Percentiles rank a stretch among this genome's conserved stretches.
phyloP scores from a whole-genome alignment of 2,329 filamentous ascomycete species.

The Aspergillus intermedius region DNA sequence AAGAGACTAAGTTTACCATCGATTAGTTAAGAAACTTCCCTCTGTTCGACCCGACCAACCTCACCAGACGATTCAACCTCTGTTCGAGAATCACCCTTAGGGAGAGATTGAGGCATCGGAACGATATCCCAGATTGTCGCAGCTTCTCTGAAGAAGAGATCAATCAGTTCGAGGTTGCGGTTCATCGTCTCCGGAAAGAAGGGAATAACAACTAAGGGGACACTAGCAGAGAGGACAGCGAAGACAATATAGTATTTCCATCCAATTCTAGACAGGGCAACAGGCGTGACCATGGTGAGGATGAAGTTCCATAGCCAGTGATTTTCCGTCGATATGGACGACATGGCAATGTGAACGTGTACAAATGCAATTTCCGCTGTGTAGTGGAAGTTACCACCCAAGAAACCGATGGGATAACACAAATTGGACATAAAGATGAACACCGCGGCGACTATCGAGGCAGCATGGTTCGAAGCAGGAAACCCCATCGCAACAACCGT shows the following conservation, averaged over 20 bases:
- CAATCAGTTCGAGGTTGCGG: constrained; percentile 18
- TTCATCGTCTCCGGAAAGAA: constrained; percentile 22
- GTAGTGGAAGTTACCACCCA: background rate
- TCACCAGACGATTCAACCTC: constrained; percentile 2
- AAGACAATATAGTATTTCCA: constrained; percentile 7
- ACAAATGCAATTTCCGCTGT: background rate
- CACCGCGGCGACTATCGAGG: background rate
- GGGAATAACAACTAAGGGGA: constrained; percentile 13
- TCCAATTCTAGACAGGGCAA: constrained; percentile 2
- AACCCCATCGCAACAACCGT: constrained; percentile 7
- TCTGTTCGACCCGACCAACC: constrained; percentile 12
- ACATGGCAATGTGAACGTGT: background rate
- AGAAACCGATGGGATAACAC: background rate
- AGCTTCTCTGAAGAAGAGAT: constrained; percentile 19
- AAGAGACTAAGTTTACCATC: background rate
- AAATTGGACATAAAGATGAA: background rate
- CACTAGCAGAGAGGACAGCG: constrained; percentile 13
- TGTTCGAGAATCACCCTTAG: constrained; percentile 12
- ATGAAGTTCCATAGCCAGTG: constrained; percentile 1
- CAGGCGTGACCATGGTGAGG: constrained; percentile 3
- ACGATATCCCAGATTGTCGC: constrained; percentile 17
- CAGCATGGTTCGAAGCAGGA: background rate
- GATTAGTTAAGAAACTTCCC: constrained; percentile 10
- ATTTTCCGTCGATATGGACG: background rate
- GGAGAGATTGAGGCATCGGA: constrained; percentile 16